A percentile compares a stretch with the other conserved stretches of the same genome.
These are phyloP conservation scores for Symbiodinium pilosum DNA, from an alignment of 73 alveolate genomes.

Conservation along the genomic window DNA sequence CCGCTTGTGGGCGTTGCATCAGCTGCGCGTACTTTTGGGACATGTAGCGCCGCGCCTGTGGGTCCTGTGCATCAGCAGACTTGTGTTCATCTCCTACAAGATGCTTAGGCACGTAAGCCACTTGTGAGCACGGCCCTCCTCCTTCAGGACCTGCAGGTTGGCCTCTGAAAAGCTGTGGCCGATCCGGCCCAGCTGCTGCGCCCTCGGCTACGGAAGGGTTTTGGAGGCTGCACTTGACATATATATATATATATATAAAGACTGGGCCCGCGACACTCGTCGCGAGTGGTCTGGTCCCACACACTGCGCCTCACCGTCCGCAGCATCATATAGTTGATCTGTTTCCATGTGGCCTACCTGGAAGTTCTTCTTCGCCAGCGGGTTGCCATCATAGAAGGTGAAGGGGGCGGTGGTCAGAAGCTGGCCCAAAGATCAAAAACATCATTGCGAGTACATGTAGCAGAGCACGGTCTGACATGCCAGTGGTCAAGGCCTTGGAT, in stretches of 20 bases:
- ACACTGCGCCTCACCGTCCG: constrained; percentile 55
- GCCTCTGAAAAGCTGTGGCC: constrained; percentile 83
- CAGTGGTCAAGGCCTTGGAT: constrained; percentile 24
- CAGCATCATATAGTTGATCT: not conserved
- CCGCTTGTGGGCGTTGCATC: constrained; percentile 21
- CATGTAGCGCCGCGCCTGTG: constrained; percentile 81
- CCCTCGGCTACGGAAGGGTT: constrained; percentile 19
- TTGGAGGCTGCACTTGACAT: not conserved
- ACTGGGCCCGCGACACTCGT: constrained; percentile 43
- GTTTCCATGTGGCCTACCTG: constrained; percentile 1
- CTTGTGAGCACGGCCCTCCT: not conserved
- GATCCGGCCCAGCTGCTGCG: constrained; percentile 87
- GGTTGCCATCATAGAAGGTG: constrained; percentile 91
- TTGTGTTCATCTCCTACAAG: not conserved
- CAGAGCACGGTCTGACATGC: not conserved
- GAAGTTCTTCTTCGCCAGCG: constrained; percentile 77
- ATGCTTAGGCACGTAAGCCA: not conserved
- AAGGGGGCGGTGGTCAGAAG: constrained; percentile 84
- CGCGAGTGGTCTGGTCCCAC: constrained; percentile 85
- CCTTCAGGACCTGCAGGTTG: constrained; percentile 73
- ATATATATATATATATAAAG: no score
- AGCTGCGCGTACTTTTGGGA: constrained; percentile 62
- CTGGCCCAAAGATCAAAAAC: not conserved
- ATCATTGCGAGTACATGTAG: not conserved
- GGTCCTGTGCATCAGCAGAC: constrained; percentile 33